These are phyloP conservation scores for Setomelanomma holmii DNA, from an alignment of 2,329 filamentous ascomycete species.

Conservation along the genomic window DNA sequence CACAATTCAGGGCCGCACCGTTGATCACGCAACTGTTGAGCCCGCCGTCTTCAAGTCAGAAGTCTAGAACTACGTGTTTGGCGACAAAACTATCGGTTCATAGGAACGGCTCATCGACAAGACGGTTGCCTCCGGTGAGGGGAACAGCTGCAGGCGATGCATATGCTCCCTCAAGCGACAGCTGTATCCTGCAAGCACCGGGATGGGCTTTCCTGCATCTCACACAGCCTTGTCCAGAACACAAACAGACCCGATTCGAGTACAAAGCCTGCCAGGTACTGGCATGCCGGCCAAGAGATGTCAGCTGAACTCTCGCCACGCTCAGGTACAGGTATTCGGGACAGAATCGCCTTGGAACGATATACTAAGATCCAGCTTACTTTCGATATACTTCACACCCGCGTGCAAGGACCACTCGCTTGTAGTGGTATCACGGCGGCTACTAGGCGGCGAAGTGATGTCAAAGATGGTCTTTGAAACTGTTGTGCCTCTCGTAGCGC, in stretches of 20 bases:
- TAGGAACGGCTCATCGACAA: not conserved
- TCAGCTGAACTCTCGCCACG: constrained; percentile 2
- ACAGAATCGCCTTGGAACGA: not conserved
- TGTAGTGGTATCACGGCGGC: not conserved
- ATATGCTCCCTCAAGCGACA: constrained; percentile 1
- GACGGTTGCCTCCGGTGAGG: constrained; percentile 1
- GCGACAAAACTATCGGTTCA: not conserved
- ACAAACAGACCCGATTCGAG: constrained; percentile 8
- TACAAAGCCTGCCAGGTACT: not conserved
- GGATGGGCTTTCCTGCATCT: constrained; percentile 16
- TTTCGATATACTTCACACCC: constrained; percentile 2
- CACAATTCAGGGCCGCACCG: not conserved
- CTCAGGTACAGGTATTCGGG: not conserved
- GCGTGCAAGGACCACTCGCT: not conserved
- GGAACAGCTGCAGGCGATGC: not conserved
- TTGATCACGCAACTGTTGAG: not conserved
- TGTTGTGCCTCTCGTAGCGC: not conserved
- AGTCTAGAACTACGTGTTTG: too few relatives aligned
- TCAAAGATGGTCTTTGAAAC: not conserved
- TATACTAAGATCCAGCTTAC: constrained; percentile 7
- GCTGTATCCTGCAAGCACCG: constrained; percentile 8
- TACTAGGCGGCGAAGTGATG: not conserved
- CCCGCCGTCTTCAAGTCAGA: not conserved
- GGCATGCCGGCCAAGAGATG: not conserved
- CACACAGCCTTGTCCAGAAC: constrained; percentile 15